Evolutionary conservation across 768 basidiomycete genomes (phyloP).

Genomic region (Mycena pura): DNA sequence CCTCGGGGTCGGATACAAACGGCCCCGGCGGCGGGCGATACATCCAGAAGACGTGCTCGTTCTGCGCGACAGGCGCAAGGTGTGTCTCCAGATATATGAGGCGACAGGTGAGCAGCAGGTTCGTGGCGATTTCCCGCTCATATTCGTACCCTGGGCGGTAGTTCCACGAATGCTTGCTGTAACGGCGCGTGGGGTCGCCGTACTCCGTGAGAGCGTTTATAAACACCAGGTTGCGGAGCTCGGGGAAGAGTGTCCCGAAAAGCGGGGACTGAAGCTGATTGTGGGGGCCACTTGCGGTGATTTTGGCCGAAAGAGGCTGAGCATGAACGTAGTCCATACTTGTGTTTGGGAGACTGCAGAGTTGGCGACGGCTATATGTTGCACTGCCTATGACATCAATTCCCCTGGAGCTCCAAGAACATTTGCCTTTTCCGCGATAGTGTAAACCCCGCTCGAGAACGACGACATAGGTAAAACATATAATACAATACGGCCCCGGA

Average conservation of each 20-base stretch:
- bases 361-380: constrained; percentile 60
- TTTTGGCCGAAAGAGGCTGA: constrained; percentile 2
- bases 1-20: background rate
- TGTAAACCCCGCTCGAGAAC: too few species aligned
- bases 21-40: constrained; percentile 8
- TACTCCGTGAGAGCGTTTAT: constrained; percentile 23
- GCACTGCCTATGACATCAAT: too few species aligned
- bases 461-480: too few species aligned
- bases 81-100: constrained; percentile 32
- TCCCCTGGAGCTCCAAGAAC: too few species aligned
- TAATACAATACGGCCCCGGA: constrained; percentile 43
- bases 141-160: constrained; percentile 30
- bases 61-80: constrained; percentile 25
- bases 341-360: too few species aligned
- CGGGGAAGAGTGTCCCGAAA: constrained; percentile 25
- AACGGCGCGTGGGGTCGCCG: constrained; percentile 23
- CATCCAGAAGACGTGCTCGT: constrained; percentile 33
- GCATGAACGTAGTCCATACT: too few species aligned
- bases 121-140: constrained; percentile 19
- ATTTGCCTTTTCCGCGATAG: too few species aligned
- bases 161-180: constrained; percentile 24
- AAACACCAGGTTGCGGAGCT: constrained; percentile 33
- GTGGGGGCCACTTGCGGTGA: constrained; percentile 5
- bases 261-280: constrained; percentile 25
- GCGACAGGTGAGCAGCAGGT: constrained; percentile 30